Conservation (phyloP, 192 early-diverging fungal species). For the Dissophora globulifera region DNA sequence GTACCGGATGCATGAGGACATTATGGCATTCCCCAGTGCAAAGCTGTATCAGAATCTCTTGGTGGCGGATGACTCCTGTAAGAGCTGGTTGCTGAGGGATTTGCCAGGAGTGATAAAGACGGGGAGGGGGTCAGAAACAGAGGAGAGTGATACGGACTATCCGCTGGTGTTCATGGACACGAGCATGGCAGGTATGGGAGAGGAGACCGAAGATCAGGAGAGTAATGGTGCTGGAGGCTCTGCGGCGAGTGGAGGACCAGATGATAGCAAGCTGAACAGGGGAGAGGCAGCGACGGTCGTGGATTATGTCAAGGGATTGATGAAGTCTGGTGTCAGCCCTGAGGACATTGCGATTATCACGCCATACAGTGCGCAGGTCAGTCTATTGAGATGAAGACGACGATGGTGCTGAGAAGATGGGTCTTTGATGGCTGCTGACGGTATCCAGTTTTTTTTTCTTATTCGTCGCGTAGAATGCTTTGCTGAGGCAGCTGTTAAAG, state of each 20-base stretch:
- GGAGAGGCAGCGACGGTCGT: constrained; percentile 78
- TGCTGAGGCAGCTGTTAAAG: constrained; percentile 55
- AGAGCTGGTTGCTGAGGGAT: constrained; percentile 71
- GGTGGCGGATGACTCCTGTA: constrained; percentile 71
- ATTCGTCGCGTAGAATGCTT: constrained; percentile 22
- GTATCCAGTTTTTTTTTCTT: no score
- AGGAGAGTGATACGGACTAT: constrained; percentile 67
- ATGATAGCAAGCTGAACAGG: constrained; percentile 78
- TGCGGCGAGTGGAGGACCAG: constrained; percentile 36
- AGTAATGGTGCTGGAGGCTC: constrained; percentile 3
- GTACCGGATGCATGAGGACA: constrained; percentile 89
- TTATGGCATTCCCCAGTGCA: constrained; percentile 79
- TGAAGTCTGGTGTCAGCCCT: constrained; percentile 68
- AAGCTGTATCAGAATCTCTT: constrained; percentile 78
- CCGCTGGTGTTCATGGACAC: constrained; percentile 83
- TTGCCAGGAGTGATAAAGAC: constrained; percentile 60
- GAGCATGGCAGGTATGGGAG: constrained; percentile 54
- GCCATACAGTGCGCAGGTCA: constrained; percentile 87
- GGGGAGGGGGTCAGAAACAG: background rate
- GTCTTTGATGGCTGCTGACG: no score
- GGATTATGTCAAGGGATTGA: constrained; percentile 69
- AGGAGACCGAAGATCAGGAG: constrained; percentile 54
- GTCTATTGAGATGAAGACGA: no score
- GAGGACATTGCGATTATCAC: constrained; percentile 86
- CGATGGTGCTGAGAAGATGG: no score